phyloP scores from a whole-genome alignment of 169 alveolate genomes.

The Eimeria brunetti region DNA sequence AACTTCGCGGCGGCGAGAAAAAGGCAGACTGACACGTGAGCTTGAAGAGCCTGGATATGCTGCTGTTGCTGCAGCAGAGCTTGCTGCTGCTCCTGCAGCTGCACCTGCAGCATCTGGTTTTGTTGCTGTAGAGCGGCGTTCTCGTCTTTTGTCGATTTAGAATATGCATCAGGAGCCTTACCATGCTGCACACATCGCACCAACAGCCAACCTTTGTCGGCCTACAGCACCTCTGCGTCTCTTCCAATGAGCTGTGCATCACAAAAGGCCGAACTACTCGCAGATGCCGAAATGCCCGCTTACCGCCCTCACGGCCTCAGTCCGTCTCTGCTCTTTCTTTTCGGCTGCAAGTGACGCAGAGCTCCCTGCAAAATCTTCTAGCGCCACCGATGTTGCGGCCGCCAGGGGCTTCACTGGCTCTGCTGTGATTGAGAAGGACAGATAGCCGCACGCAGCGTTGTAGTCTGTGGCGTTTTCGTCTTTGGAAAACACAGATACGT shows the following conservation, averaged over 20 bases:
- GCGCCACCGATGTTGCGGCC: neutral
- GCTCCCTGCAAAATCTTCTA: neutral
- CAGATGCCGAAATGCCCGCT: neutral
- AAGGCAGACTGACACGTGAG: conserved; percentile 26
- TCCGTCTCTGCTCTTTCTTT: neutral
- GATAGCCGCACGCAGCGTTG: conserved; percentile 44
- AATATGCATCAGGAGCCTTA: neutral
- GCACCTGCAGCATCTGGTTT: conserved; percentile 38
- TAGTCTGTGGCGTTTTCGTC: neutral
- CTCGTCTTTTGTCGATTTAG: neutral
- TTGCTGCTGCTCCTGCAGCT: conserved; percentile 60
- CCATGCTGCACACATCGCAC: conserved; percentile 6
- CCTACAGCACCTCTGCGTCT: neutral
- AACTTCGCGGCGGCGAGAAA: neutral
- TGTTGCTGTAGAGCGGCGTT: conserved; percentile 41
- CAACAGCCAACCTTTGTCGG: neutral
- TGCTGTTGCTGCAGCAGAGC: conserved; percentile 59
- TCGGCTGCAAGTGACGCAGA: neutral
- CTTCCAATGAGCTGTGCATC: neutral
- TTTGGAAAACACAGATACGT: conserved; percentile 8
- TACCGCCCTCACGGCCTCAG: conserved; percentile 14
- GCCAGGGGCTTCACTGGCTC: conserved; percentile 17
- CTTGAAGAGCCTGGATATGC: conserved; percentile 56
- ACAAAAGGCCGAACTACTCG: neutral
- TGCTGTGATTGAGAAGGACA: conserved; percentile 27